Evolutionary conservation across 441 rosid genomes (phyloP).

Genomic region (Populus hybrid): DNA sequence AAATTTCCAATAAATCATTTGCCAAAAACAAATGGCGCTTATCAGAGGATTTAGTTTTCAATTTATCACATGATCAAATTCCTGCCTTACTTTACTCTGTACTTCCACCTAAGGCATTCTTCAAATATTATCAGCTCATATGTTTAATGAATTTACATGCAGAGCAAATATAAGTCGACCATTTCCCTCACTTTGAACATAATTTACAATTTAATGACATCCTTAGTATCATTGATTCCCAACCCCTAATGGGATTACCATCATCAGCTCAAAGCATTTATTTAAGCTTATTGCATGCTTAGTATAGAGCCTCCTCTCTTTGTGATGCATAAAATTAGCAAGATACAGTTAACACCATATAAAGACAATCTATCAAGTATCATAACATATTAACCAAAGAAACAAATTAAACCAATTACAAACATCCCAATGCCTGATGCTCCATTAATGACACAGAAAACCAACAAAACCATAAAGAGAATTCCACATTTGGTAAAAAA

Average conservation of each 20-base stretch:
- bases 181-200: background rate
- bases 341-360: background rate
- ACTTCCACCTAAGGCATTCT: background rate
- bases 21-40: background rate
- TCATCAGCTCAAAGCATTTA: no score
- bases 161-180: background rate
- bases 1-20: background rate
- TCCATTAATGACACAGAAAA: background rate
- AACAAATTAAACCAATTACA: background rate
- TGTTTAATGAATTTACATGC: background rate
- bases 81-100: background rate
- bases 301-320: background rate
- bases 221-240: background rate
- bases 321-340: background rate
- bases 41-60: background rate
- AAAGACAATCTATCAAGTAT: background rate
- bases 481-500: constrained; percentile 4
- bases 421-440: background rate
- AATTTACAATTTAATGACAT: background rate
- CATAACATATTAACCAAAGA: background rate
- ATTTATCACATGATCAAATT: background rate
- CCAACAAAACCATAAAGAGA: background rate
- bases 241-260: no score
- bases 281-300: background rate
- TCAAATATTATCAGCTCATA: background rate